Percentiles rank a stretch among this genome's conserved stretches.
These are phyloP conservation scores for Magnusiomyces suaveolens DNA, from an alignment of 1,139 yeast genomes.

Conservation along the genomic window DNA sequence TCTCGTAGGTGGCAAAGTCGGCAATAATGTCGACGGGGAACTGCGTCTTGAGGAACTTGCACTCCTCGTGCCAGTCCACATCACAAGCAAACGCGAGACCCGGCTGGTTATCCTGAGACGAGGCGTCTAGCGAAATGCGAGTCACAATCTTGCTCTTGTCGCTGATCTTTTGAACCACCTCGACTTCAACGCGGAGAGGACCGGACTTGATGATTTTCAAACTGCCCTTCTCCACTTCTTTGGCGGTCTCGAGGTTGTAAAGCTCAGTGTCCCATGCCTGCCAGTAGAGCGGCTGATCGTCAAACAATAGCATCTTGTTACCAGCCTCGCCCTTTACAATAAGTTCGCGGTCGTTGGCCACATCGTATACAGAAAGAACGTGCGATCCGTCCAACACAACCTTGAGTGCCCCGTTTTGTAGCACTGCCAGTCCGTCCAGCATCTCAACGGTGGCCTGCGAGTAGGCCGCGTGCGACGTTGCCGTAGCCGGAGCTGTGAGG, in stretches of 20 bases:
- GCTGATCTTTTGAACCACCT: slow-evolving; percentile 49
- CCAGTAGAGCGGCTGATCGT: slow-evolving; percentile 81
- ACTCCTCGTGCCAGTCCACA: slow-evolving; percentile 81
- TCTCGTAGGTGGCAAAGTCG: slow-evolving; percentile 77
- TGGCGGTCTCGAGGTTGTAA: slow-evolving; percentile 62
- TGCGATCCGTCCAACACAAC: slow-evolving; percentile 58
- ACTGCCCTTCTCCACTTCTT: slow-evolving; percentile 41
- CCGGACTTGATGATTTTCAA: slow-evolving; percentile 43
- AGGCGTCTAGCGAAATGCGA: slow-evolving; percentile 60
- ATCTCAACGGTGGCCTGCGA: slow-evolving; percentile 2
- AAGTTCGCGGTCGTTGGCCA: slow-evolving; percentile 52
- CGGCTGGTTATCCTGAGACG: slow-evolving; percentile 31
- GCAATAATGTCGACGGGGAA: slow-evolving; percentile 78
- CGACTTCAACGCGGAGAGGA: slow-evolving; percentile 51
- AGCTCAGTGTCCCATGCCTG: slow-evolving; percentile 98
- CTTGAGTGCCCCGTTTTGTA: slow-evolving; percentile 52
- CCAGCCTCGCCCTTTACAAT: slow-evolving; percentile 56
- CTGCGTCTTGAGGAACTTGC: slow-evolving; percentile 85
- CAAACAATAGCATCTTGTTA: slow-evolving; percentile 68
- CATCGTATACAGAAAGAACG: slow-evolving; percentile 57
- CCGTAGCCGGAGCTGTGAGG: slow-evolving; percentile 16
- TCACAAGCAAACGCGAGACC: slow-evolving; percentile 48
- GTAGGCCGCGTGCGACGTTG: not conserved
- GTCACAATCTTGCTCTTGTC: slow-evolving; percentile 52
- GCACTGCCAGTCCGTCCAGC: slow-evolving; percentile 32